These are phyloP conservation scores for Hypoxylon cercidicola DNA, from an alignment of 495 filamentous ascomycete genomes.

Conservation along the genomic window DNA sequence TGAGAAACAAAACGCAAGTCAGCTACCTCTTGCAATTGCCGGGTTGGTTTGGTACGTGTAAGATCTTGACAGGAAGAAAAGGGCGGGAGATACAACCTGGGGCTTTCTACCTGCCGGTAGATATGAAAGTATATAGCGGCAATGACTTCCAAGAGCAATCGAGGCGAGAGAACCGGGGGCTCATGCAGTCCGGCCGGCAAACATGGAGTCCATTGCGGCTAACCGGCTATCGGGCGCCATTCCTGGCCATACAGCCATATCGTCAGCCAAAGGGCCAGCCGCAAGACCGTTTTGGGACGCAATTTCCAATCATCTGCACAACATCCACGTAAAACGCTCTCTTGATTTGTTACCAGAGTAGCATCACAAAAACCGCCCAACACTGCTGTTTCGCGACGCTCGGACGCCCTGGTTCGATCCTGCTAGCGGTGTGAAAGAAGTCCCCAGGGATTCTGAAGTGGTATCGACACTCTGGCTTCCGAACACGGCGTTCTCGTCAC, in stretches of 20 bases:
- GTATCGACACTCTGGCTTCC: no score
- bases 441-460: no score
- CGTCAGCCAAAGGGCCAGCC: neutral
- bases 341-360: no score
- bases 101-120: constrained; percentile 2
- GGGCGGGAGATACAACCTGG: constrained; percentile 2
- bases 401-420: no score
- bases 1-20: constrained; percentile 5
- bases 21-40: constrained; percentile 20
- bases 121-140: constrained; percentile 10
- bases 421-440: no score
- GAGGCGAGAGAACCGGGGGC: neutral
- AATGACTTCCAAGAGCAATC: no score
- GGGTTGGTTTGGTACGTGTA: neutral
- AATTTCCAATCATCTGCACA: constrained; percentile 18
- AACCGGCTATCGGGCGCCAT: constrained; percentile 13
- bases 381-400: no score
- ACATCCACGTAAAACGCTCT: no score
- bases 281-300: neutral
- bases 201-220: constrained; percentile 10
- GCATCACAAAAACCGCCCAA: no score
- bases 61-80: neutral
- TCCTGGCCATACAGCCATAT: neutral
- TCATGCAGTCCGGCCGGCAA: neutral
- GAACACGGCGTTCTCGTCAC: no score